Evolutionary conservation across 148 eudicot genomes (phyloP).

Genomic region (Spergularia marina): DNA sequence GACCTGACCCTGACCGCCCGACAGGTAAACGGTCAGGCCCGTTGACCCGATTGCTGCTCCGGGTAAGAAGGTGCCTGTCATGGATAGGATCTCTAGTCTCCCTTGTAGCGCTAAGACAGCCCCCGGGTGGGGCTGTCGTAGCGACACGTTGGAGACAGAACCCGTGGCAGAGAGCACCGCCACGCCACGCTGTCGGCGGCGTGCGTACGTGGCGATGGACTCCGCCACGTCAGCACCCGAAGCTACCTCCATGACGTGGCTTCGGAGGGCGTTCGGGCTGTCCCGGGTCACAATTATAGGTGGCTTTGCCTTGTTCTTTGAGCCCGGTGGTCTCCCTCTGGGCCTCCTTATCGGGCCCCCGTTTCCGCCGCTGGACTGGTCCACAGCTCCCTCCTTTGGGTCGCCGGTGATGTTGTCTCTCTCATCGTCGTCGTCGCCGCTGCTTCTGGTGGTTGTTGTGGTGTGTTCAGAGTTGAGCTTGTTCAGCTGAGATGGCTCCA

Average conservation of each 20-base stretch:
- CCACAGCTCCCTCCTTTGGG: slow-evolving; percentile 25
- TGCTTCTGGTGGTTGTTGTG: neutral
- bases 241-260: slow-evolving; percentile 27
- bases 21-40: slow-evolving; percentile 18
- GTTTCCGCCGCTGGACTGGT: slow-evolving; percentile 4
- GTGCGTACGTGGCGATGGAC: slow-evolving; percentile 22
- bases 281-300: slow-evolving; percentile 22
- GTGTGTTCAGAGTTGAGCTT: neutral
- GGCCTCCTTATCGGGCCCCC: slow-evolving; percentile 13
- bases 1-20: slow-evolving; percentile 25
- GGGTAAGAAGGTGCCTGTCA: slow-evolving; percentile 17
- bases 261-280: slow-evolving; percentile 23
- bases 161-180: slow-evolving; percentile 24
- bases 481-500: slow-evolving; percentile 24
- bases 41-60: slow-evolving; percentile 19
- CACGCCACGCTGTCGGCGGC: slow-evolving; percentile 23
- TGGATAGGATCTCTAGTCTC: slow-evolving; percentile 16
- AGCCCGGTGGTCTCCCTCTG: slow-evolving; percentile 23
- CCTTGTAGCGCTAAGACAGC: slow-evolving; percentile 13
- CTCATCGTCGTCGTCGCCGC: neutral
- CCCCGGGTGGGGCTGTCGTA: slow-evolving; percentile 20
- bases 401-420: slow-evolving; percentile 17
- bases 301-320: slow-evolving; percentile 19
- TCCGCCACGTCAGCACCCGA: slow-evolving; percentile 24
- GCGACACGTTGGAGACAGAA: slow-evolving; percentile 13